Percentiles rank a stretch among this genome's conserved stretches.
Evolutionary conservation across 169 alveolate genomes (phyloP).

Genomic region (Theileria annulata): DNA sequence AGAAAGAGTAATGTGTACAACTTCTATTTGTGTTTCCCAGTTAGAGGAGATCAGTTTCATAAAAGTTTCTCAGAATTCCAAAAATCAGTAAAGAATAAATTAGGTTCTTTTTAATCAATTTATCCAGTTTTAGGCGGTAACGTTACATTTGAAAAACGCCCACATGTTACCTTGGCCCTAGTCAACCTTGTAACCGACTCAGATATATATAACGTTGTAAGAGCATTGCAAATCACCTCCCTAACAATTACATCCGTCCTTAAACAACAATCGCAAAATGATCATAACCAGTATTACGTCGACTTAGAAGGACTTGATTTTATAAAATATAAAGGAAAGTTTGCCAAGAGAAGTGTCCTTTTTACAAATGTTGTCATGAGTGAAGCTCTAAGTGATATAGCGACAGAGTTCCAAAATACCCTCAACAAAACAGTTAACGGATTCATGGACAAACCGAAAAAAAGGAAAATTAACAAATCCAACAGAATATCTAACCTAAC

Average conservation of each 20-base stretch:
- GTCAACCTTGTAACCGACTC: slow-evolving; percentile 62
- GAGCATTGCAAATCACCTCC: slow-evolving; percentile 51
- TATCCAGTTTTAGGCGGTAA: slow-evolving; percentile 27
- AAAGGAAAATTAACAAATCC: neutral
- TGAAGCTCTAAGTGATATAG: slow-evolving; percentile 47
- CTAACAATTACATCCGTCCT: slow-evolving; percentile 42
- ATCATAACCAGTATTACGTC: slow-evolving; percentile 16
- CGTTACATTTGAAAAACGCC: slow-evolving; percentile 39
- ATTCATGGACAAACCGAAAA: neutral
- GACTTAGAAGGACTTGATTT: slow-evolving; percentile 40
- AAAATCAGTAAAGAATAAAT: neutral
- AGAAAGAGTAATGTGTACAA: slow-evolving; percentile 60
- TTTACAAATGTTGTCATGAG: slow-evolving; percentile 35
- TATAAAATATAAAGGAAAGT: slow-evolving; percentile 49
- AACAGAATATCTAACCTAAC: slow-evolving; percentile 31
- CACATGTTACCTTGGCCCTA: slow-evolving; percentile 62
- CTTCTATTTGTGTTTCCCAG: slow-evolving; percentile 65
- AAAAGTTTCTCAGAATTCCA: slow-evolving; percentile 31
- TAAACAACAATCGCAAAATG: slow-evolving; percentile 6
- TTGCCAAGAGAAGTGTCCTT: slow-evolving; percentile 52
- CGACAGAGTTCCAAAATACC: slow-evolving; percentile 47
- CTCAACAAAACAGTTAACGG: slow-evolving; percentile 46
- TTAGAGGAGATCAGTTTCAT: slow-evolving; percentile 57
- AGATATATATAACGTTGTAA: slow-evolving; percentile 50
- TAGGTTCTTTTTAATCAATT: slow-evolving; percentile 34